Base-by-base conservation (phyloP, 176 grass and related monocot genomes). In the Pontederia paniculata region DNA sequence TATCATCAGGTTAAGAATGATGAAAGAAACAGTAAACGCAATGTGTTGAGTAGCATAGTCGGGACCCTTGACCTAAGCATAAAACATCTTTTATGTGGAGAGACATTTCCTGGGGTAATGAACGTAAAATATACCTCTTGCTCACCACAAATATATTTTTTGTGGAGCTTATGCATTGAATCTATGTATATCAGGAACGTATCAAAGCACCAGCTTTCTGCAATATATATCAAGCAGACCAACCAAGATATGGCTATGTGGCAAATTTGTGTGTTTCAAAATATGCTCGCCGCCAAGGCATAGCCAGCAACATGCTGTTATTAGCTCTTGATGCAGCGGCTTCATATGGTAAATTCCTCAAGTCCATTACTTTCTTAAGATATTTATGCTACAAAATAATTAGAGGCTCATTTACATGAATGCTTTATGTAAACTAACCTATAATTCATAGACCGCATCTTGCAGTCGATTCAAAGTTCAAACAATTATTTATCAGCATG, bases 211-310 rank as follows among this genome's bases (percentile, higher is more conserved):
- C 62, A 45, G 47, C 59, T 70, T 58, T 70, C 16, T 66, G 21
- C 45, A 81, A 57, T 58, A 78, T 84, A 41, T 84, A 78, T 68
- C 74, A 77, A 46, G 60, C 81, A 54, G 71, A 78, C 50, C 67
- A 78, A 54, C 81, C 86, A 45, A 84, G 73, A 78, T 81, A 81
- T 81, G 86, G 71, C 11, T 89, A 89, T 66, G 16, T 84, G 14
- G 67, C 86, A 72, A 89, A 89, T 52, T 58, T 89, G 42, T 89
- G 86, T 2, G 86, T 89, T 81, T 74, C 81, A 49, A 89, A 84
- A 54, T 74, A 76, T 75, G 77, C 71, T 59, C 75, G 86, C 6
- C 86, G 81, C 20, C 70, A 84, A 75, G 74, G 86, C 65, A 84
- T 89, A 49, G 86, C 77, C 23, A 84, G 74, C 63, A 89, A 84